phyloP scores from a whole-genome alignment of 2,329 filamentous ascomycete species.

The Talaromyces sp. region DNA sequence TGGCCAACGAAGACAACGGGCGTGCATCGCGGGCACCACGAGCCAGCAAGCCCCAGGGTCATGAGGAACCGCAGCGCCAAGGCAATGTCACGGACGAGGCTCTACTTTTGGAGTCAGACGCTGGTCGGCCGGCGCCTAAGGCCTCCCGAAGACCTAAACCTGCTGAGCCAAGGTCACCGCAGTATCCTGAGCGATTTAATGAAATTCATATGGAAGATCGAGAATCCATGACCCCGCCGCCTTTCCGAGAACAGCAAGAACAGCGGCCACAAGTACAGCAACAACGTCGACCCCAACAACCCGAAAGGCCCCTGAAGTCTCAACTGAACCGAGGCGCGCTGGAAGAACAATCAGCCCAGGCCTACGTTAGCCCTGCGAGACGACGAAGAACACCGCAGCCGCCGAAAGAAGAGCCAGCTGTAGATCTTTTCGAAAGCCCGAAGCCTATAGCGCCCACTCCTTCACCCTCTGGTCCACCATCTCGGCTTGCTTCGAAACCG shows the following conservation, averaged over 20 bases:
- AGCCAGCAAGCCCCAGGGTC: slow-evolving; percentile 14
- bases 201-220: slow-evolving; percentile 19
- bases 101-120: slow-evolving; percentile 29
- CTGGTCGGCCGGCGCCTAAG: slow-evolving; percentile 22
- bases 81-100: slow-evolving; percentile 55
- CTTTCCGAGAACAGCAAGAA: slow-evolving; percentile 50
- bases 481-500: slow-evolving; percentile 30
- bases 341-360: slow-evolving; percentile 75
- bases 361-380: slow-evolving; percentile 81
- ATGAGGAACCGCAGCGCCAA: slow-evolving; percentile 11
- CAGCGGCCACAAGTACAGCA: slow-evolving; percentile 32
- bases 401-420: slow-evolving; percentile 40
- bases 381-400: slow-evolving; percentile 53
- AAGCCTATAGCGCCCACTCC: slow-evolving; percentile 26
- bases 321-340: slow-evolving; percentile 67
- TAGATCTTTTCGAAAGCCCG: slow-evolving; percentile 60
- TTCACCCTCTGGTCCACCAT: slow-evolving; percentile 29
- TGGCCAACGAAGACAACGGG: slow-evolving; percentile 9
- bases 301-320: slow-evolving; percentile 46
- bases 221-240: slow-evolving; percentile 44
- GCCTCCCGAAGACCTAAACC: slow-evolving; percentile 20
- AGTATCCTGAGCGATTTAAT: slow-evolving; percentile 11
- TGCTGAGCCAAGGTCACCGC: slow-evolving; percentile 14
- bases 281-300: slow-evolving; percentile 2
- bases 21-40: slow-evolving; percentile 7